Evolutionary conservation across 495 filamentous ascomycete genomes (phyloP).

Genomic region (Hypomontagnella monticulosa): DNA sequence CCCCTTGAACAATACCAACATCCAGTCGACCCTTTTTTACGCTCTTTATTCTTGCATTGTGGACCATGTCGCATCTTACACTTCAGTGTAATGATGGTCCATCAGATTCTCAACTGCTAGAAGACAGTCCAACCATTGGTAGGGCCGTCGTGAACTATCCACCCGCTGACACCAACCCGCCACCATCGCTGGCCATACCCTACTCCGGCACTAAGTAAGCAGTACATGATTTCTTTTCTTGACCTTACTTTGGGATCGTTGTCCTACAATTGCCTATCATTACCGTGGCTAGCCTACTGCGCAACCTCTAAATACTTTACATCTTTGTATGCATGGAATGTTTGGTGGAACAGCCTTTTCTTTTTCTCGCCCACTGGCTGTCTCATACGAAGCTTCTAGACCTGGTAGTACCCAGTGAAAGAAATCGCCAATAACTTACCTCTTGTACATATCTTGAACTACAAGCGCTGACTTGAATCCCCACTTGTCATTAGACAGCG

Average conservation of each 20-base stretch:
- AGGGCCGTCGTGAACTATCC: conserved; percentile 46
- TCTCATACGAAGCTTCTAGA: conserved; percentile 25
- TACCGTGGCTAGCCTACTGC: conserved; percentile 1
- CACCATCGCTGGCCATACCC: conserved; percentile 25
- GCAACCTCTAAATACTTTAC: neutral
- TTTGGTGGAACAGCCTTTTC: conserved; percentile 22
- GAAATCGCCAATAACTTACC: neutral
- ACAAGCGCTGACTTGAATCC: conserved; percentile 49
- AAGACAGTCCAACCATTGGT: conserved; percentile 44
- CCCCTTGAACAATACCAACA: conserved; percentile 31
- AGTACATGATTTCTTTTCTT: neutral
- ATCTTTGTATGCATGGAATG: conserved; percentile 36
- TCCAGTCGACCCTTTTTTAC: conserved; percentile 14
- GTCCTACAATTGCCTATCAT: neutral
- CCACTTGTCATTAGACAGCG: conserved; percentile 53
- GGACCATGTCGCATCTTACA: conserved; percentile 59
- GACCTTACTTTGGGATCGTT: neutral
- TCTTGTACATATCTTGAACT: conserved; percentile 10
- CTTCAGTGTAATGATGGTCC: conserved; percentile 51
- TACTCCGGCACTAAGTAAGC: conserved; percentile 31
- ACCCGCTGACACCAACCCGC: conserved; percentile 27
- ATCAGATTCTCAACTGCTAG: conserved; percentile 44
- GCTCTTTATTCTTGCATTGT: conserved; percentile 24
- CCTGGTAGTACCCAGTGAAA: neutral
- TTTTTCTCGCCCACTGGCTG: conserved; percentile 8